Percentiles rank a stretch among this genome's conserved stretches.
phyloP scores from a whole-genome alignment of 495 filamentous ascomycete species.

The Penicillium canescens region DNA sequence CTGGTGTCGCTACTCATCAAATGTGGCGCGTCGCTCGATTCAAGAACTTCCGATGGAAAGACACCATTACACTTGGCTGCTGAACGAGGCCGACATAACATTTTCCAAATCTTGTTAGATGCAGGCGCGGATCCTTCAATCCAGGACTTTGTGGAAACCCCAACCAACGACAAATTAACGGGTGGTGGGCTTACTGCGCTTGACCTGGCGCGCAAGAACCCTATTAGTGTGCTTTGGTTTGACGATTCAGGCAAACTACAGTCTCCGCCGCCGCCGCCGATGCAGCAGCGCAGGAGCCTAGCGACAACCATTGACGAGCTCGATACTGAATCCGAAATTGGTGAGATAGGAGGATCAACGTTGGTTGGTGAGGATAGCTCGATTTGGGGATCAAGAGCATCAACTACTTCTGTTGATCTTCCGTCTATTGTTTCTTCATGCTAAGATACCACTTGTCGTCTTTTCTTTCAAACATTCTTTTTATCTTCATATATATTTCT shows the following conservation, averaged over 20 bases:
- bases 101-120: conserved; percentile 29
- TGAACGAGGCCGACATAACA: conserved; percentile 27
- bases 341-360: conserved; percentile 8
- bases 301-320: conserved; percentile 24
- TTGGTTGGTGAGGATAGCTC: conserved; percentile 12
- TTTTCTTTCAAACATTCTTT: neutral
- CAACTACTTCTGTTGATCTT: conserved; percentile 2
- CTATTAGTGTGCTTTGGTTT: conserved; percentile 25
- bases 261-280: neutral
- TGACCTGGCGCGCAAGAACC: conserved; percentile 24
- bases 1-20: conserved; percentile 31
- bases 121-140: conserved; percentile 29
- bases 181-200: conserved; percentile 21
- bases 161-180: conserved; percentile 9
- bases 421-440: conserved; percentile 3
- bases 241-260: conserved; percentile 18
- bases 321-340: conserved; percentile 11
- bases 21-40: conserved; percentile 31
- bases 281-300: neutral
- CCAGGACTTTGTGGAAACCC: conserved; percentile 14
- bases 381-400: conserved; percentile 9
- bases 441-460: neutral
- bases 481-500: too few relatives aligned
- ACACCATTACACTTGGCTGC: conserved; percentile 42
- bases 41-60: conserved; percentile 28